Percentiles rank a stretch among this genome's conserved stretches.
These are phyloP conservation scores for Omphalotus olearius DNA, from an alignment of 1,284 basidiomycete genomes.

Conservation along the genomic window DNA sequence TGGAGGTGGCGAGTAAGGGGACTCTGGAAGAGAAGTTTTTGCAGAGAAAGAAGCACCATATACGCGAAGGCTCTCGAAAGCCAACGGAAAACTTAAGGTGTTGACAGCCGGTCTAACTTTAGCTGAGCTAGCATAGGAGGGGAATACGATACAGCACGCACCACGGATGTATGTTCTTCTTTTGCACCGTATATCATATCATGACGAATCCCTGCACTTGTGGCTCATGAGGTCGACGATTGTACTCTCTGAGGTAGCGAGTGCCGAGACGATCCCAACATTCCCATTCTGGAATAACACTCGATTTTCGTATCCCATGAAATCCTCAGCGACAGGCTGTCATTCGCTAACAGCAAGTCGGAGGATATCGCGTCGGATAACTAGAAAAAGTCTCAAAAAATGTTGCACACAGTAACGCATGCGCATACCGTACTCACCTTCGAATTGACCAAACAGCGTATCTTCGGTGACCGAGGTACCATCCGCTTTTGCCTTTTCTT, in stretches of 20 bases:
- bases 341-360: conserved; percentile 22
- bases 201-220: conserved; percentile 21
- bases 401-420: conserved; percentile 26
- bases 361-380: conserved; percentile 19
- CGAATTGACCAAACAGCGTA: conserved; percentile 12
- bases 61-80: conserved; percentile 21
- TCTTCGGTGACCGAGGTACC: conserved; percentile 9
- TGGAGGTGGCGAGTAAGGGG: conserved; percentile 17
- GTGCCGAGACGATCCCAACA: conserved; percentile 20
- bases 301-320: conserved; percentile 20
- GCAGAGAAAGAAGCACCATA: conserved; percentile 18
- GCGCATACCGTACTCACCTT: conserved; percentile 16
- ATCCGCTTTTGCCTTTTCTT: conserved; percentile 13
- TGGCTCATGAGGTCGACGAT: conserved; percentile 23
- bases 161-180: conserved; percentile 17
- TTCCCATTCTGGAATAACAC: conserved; percentile 21
- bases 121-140: background rate
- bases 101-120: conserved; percentile 12
- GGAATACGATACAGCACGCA: conserved; percentile 3
- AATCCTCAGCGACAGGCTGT: conserved; percentile 17
- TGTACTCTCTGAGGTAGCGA: conserved; percentile 17
- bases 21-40: conserved; percentile 10
- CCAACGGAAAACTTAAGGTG: conserved; percentile 19
- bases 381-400: conserved; percentile 12
- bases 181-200: conserved; percentile 18